A percentile compares a stretch with the other conserved stretches of the same genome.
Conservation (phyloP, 768 basidiomycete species). For the Coprinellus aureogranulatus region DNA sequence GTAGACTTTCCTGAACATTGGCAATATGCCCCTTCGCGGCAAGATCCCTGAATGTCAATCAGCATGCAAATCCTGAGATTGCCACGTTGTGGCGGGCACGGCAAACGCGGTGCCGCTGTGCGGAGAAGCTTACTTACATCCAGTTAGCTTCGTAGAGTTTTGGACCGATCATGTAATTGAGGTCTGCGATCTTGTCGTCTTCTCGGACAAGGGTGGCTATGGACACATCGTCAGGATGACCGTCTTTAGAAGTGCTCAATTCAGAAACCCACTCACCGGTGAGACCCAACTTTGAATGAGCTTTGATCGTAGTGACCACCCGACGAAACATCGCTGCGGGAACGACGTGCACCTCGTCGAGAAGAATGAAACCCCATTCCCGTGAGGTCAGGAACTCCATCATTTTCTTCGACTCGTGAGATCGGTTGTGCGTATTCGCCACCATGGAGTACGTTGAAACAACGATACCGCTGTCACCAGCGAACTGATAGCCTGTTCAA, state of each 20-base stretch:
- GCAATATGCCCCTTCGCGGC: constrained; percentile 99
- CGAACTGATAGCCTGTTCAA: constrained; percentile 60
- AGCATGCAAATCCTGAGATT: constrained; percentile 13
- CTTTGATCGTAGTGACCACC: constrained; percentile 97
- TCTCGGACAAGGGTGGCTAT: constrained; percentile 96
- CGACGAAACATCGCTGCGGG: constrained; percentile 98
- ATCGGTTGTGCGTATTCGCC: constrained; percentile 95
- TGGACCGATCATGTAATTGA: constrained; percentile 99
- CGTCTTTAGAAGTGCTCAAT: background rate
- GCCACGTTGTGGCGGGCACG: no score
- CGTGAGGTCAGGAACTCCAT: constrained; percentile 99
- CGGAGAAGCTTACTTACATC: constrained; percentile 63
- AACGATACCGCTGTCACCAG: constrained; percentile 95
- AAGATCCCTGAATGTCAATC: constrained; percentile 60
- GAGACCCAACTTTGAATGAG: constrained; percentile 95
- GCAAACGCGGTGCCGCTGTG: no score
- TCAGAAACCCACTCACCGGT: constrained; percentile 59
- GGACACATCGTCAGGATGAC: background rate
- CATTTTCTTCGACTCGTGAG: constrained; percentile 99
- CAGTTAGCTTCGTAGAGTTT: constrained; percentile 99
- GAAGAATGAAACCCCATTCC: constrained; percentile 97
- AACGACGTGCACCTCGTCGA: constrained; percentile 98
- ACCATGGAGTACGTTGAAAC: constrained; percentile 99
- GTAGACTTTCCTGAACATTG: constrained; percentile 84
- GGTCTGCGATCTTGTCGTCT: constrained; percentile 97